A percentile compares a stretch with the other conserved stretches of the same genome.
Evolutionary conservation across 768 basidiomycete species (phyloP).

Genomic region (Phallus indusiatus): DNA sequence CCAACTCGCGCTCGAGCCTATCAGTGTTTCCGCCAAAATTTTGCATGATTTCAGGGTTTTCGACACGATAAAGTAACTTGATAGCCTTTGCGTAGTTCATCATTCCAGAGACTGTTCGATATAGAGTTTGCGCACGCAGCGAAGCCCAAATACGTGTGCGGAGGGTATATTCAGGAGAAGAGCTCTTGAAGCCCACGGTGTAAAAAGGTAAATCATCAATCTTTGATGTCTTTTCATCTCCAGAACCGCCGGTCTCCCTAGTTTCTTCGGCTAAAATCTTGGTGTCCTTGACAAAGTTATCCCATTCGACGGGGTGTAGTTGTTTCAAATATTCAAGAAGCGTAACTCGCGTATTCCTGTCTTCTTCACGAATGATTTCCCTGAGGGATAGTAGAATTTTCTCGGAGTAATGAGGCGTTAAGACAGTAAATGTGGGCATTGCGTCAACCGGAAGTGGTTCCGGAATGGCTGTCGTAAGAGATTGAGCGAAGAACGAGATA

Average conservation of each 20-base stretch:
- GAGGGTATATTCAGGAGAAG: slow-evolving; percentile 96
- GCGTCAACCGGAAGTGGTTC: slow-evolving; percentile 94
- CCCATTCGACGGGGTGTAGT: slow-evolving; percentile 97
- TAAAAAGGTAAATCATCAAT: slow-evolving; percentile 97
- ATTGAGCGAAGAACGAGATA: slow-evolving; percentile 98
- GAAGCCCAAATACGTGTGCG: slow-evolving; percentile 99
- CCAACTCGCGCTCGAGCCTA: slow-evolving; percentile 88
- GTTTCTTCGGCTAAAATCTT: slow-evolving; percentile 96
- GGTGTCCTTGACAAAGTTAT: slow-evolving; percentile 99
- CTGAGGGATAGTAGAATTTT: slow-evolving; percentile 94
- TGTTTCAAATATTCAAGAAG: slow-evolving; percentile 97
- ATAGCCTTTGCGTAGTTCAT: slow-evolving; percentile 99
- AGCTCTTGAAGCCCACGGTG: slow-evolving; percentile 98
- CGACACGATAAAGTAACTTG: slow-evolving; percentile 96
- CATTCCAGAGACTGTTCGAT: slow-evolving; percentile 98
- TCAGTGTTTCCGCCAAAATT: slow-evolving; percentile 96
- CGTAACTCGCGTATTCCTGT: slow-evolving; percentile 93
- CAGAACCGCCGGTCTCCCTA: slow-evolving; percentile 39
- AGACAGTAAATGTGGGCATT: slow-evolving; percentile 99
- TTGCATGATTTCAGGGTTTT: slow-evolving; percentile 96
- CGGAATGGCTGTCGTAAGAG: slow-evolving; percentile 89
- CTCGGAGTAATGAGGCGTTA: slow-evolving; percentile 98
- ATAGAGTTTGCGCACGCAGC: slow-evolving; percentile 93
- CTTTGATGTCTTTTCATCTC: slow-evolving; percentile 70
- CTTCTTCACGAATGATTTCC: slow-evolving; percentile 98